Conservation (phyloP, 805 yeast species). For the Aciculoconidium aculeatum region DNA sequence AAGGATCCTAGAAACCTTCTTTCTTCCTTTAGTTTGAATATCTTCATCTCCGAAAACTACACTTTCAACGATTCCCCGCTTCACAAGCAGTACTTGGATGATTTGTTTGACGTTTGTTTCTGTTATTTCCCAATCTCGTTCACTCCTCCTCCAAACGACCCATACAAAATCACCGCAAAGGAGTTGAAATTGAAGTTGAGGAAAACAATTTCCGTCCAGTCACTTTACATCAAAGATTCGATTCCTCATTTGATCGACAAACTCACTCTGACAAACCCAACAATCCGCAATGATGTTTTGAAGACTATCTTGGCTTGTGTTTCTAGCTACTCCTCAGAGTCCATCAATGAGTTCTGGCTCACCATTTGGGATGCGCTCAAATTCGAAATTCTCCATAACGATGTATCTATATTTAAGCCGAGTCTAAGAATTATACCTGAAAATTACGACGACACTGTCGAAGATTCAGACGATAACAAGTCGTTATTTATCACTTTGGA, state of each 20-base stretch:
- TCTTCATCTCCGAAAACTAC: constrained; percentile 37
- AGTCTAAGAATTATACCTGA: constrained; percentile 23
- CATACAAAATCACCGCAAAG: constrained; percentile 71
- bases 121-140: constrained; percentile 97
- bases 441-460: constrained; percentile 16
- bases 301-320: constrained; percentile 56
- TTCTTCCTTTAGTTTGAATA: constrained; percentile 56
- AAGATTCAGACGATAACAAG: constrained; percentile 32
- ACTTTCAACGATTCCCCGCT: too few species aligned
- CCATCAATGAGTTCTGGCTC: constrained; percentile 57
- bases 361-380: constrained; percentile 84
- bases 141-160: constrained; percentile 86
- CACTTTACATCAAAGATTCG: constrained; percentile 62
- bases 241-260: constrained; percentile 77
- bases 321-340: constrained; percentile 41
- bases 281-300: constrained; percentile 70
- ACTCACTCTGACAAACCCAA: constrained; percentile 66
- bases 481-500: constrained; percentile 31
- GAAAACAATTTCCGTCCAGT: constrained; percentile 54
- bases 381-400: constrained; percentile 81
- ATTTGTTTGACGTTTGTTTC: constrained; percentile 80
- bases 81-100: constrained; percentile 38
- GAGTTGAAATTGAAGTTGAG: constrained; percentile 64
- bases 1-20: constrained; percentile 90
- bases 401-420: constrained; percentile 31